Evolutionary conservation across 164 flowering plant genomes (phyloP).

Genomic region (Houttuynia cordata): DNA sequence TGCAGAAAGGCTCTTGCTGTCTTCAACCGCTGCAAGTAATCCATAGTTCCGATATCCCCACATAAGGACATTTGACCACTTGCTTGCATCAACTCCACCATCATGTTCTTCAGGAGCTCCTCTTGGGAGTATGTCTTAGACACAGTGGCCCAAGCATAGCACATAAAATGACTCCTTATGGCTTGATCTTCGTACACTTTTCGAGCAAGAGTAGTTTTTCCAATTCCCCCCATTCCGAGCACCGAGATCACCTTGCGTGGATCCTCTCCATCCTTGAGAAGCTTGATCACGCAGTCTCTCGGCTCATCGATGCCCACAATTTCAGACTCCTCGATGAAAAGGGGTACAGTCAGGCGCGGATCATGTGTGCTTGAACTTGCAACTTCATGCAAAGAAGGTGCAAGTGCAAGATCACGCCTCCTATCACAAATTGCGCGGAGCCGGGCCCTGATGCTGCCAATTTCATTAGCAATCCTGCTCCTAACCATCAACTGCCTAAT

Average conservation of each 20-base stretch:
- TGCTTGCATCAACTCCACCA: neutral
- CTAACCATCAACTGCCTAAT: neutral
- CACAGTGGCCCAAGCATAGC: neutral
- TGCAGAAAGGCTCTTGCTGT: neutral
- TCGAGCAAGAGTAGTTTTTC: neutral
- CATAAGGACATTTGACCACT: neutral
- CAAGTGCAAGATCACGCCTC: neutral
- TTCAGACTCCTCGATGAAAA: neutral
- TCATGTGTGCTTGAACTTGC: neutral
- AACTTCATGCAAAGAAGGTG: neutral
- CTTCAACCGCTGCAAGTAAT: neutral
- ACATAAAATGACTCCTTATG: neutral
- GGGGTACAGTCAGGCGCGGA: neutral
- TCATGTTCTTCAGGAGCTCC: neutral
- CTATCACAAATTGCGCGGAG: neutral
- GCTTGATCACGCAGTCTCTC: neutral
- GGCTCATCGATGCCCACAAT: neutral
- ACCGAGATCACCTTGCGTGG: neutral
- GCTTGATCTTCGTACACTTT: neutral
- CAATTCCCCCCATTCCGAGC: neutral
- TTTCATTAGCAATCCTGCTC: neutral
- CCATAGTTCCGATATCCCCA: neutral
- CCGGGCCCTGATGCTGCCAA: neutral
- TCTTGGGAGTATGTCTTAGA: neutral
- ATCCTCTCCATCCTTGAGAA: neutral